These are phyloP conservation scores for Hypoxylon lienhwacheense DNA, from an alignment of 495 filamentous ascomycete species.

Conservation along the genomic window DNA sequence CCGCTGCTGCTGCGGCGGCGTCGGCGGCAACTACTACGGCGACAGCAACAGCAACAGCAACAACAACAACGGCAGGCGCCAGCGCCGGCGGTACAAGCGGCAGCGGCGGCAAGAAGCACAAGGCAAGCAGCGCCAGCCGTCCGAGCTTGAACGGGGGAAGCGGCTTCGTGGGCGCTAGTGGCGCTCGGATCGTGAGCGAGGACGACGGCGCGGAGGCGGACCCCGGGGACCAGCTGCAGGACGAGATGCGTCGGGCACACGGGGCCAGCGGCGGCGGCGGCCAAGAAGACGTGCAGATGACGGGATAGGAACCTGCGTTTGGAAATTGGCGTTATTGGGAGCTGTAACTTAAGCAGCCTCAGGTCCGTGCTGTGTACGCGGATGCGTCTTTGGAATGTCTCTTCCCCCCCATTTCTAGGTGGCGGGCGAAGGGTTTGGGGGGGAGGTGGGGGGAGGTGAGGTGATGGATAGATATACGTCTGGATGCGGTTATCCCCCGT, in stretches of 20 bases:
- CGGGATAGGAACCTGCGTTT: constrained; percentile 40
- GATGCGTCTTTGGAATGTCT: no score
- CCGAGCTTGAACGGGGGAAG: constrained; percentile 23
- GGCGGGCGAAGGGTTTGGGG: no score
- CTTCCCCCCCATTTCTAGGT: not conserved
- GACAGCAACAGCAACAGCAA: constrained; percentile 13
- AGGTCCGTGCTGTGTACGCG: not conserved
- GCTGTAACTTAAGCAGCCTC: not conserved
- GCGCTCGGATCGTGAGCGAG: constrained; percentile 32
- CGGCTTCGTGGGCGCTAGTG: constrained; percentile 37
- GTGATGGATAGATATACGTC: not conserved
- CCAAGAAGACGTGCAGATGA: constrained; percentile 60
- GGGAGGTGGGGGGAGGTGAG: no score
- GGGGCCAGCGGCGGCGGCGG: constrained; percentile 8
- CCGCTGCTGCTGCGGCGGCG: not conserved
- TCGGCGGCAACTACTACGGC: constrained; percentile 1
- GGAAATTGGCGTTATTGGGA: no score
- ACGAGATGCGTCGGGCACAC: constrained; percentile 50
- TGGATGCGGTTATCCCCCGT: not conserved
- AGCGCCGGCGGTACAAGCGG: constrained; percentile 1
- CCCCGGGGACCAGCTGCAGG: constrained; percentile 48
- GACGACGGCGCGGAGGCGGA: constrained; percentile 36
- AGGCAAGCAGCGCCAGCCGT: constrained; percentile 32
- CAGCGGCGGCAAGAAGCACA: constrained; percentile 30
- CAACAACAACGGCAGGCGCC: not conserved